A percentile compares a stretch with the other conserved stretches of the same genome.
Evolutionary conservation across 2,329 filamentous ascomycete species (phyloP).

Genomic region (Aspergillus fijiensis): DNA sequence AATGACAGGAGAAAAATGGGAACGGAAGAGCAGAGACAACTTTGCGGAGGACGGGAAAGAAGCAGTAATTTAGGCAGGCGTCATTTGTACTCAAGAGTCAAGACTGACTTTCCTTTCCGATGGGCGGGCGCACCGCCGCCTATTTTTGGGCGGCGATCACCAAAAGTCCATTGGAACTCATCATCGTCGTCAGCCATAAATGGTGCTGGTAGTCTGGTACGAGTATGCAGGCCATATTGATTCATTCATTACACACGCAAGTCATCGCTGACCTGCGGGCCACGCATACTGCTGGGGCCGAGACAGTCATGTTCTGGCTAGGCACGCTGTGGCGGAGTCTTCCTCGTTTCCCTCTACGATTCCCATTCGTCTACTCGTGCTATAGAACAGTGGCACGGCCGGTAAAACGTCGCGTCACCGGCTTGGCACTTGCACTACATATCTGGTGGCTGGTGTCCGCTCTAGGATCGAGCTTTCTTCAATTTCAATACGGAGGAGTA

Average conservation of each 20-base stretch:
- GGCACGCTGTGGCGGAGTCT: neutral
- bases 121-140: neutral
- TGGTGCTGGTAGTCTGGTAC: neutral
- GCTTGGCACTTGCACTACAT: neutral
- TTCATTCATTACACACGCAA: neutral
- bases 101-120: neutral
- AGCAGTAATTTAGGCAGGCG: slow-evolving; percentile 5
- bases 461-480: neutral
- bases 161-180: neutral
- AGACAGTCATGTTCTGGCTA: neutral
- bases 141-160: slow-evolving; percentile 9
- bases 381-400: neutral
- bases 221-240: neutral
- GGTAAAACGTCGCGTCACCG: neutral
- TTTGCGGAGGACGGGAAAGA: neutral
- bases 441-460: neutral
- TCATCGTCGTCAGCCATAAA: neutral
- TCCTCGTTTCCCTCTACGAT: neutral
- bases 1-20: neutral
- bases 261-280: neutral
- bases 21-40: neutral
- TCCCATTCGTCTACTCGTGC: neutral
- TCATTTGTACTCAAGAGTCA: neutral
- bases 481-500: neutral
- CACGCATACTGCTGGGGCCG: neutral